Base-by-base conservation (phyloP, 371 early-diverging fungal genomes). In the Mucor mucedo region DNA sequence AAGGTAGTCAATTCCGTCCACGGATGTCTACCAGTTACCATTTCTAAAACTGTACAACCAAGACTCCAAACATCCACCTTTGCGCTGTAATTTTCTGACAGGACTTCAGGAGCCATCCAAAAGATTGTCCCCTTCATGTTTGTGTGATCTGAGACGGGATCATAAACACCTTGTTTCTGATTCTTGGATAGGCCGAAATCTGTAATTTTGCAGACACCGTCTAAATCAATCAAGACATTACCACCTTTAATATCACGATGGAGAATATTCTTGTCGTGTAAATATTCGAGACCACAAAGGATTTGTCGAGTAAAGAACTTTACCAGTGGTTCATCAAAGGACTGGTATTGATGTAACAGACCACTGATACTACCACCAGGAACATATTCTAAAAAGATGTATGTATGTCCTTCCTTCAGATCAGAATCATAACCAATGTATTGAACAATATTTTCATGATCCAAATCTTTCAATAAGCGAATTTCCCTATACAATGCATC, bases 101-200 rank as follows among this genome's bases (percentile, higher is more conserved):
- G 85, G 2, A 94, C 92, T 73, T 96, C 96, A 1, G 96, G 96
- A 27, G 96, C 93, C 93, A 94, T 93, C 94, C 95, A 91, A 85
- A 84, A 91, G 82, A 69, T 72, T 1, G 69, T 70, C 0, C 72
- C 72, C 42, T 56, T 62, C 66, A 66, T 65, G 21, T 39, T 59
- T 1, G 65, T 65, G 39, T 72, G 53, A 27, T 60, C 57, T 2
- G 65, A 56, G 5, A 39, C 29, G 3, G 52, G 10, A 27, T 75
- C 66, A 47, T 74, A 74, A 2, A 66, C 71, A 8, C 59, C 53
- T 4, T 69, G 55, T 14, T 66, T 60, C 48, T 71, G 65, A 33
- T 61, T 63, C 75, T 98, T 97, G 6, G 97, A 94, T 33, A 98
- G 86, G 8, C 99, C 99, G 87, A 99, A 99, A 77, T 99, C 99